phyloP scores from a whole-genome alignment of 2,329 filamentous ascomycete genomes.

The Fusarium transvaalense region DNA sequence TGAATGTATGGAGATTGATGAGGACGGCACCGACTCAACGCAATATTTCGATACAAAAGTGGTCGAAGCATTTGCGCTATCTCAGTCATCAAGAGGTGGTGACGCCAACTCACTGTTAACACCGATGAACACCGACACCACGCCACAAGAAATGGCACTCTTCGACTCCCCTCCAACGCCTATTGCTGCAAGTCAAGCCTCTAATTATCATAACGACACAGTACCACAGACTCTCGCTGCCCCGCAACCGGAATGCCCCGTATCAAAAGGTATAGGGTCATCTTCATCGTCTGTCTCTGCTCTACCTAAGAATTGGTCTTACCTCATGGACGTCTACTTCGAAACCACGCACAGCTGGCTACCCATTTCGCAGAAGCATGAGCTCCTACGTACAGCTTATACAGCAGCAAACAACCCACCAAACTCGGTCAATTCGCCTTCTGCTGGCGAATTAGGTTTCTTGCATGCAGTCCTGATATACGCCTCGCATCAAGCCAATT shows the following conservation, averaged over 20 bases:
- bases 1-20: not conserved
- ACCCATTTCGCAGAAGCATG: conserved; percentile 14
- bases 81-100: not conserved
- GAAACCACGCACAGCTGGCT: conserved; percentile 18
- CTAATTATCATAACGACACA: too few relatives aligned
- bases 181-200: fast-evolving
- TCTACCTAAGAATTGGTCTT: conserved; percentile 12
- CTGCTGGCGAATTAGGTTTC: not conserved
- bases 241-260: fast-evolving
- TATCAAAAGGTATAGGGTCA: fast-evolving
- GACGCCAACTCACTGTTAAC: not conserved
- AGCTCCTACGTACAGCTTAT: conserved; percentile 11
- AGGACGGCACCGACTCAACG: conserved; percentile 6
- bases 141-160: not conserved
- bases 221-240: fast-evolving
- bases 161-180: not conserved
- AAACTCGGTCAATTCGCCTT: not conserved
- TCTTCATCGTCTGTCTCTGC: not conserved
- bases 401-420: not conserved
- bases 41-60: conserved; percentile 8
- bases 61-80: not conserved
- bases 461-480: conserved; percentile 12
- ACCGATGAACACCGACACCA: not conserved
- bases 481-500: not conserved
- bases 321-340: conserved; percentile 6